phyloP scores from a whole-genome alignment of 768 basidiomycete genomes.

The Antrodiella citrinella region DNA sequence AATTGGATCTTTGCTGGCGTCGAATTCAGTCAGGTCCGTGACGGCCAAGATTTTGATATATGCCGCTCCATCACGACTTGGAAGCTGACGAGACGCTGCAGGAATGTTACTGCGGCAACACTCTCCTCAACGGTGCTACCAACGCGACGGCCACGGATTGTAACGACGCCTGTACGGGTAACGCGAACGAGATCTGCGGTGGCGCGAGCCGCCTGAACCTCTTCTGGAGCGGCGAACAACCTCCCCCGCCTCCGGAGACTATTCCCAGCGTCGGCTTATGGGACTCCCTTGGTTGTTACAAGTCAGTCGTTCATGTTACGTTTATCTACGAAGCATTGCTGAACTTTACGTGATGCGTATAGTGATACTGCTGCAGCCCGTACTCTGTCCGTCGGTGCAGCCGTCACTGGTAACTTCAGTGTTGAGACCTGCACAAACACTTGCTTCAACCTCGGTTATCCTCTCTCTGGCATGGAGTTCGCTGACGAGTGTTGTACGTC shows the following conservation, averaged over 20 bases:
- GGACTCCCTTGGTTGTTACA: slow-evolving; percentile 70
- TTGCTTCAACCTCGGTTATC: slow-evolving; percentile 47
- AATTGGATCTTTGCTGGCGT: slow-evolving; percentile 59
- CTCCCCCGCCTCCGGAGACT: slow-evolving; percentile 48
- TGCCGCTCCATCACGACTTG: slow-evolving; percentile 1
- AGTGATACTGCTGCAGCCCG: slow-evolving; percentile 30
- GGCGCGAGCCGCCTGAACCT: slow-evolving; percentile 50
- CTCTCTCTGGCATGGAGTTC: slow-evolving; percentile 32
- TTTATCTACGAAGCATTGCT: not conserved
- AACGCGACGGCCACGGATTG: slow-evolving; percentile 42
- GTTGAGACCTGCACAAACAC: slow-evolving; percentile 51
- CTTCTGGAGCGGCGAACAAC: slow-evolving; percentile 52
- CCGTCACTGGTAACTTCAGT: slow-evolving; percentile 38
- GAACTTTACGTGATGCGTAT: slow-evolving; percentile 1
- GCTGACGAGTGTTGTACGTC: slow-evolving; percentile 24
- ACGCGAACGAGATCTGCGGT: slow-evolving; percentile 55
- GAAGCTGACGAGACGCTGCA: slow-evolving; percentile 5
- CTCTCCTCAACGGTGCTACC: slow-evolving; percentile 34
- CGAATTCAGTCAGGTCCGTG: slow-evolving; percentile 46
- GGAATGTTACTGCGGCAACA: slow-evolving; percentile 46
- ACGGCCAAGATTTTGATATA: slow-evolving; percentile 1
- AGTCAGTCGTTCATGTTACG: slow-evolving; percentile 28
- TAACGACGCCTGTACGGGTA: slow-evolving; percentile 53
- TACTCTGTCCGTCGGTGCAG: slow-evolving; percentile 23
- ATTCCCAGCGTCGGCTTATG: slow-evolving; percentile 52